Conservation (phyloP, 108 stramenopile genomes). For the Nitzschia inconspicua region DNA sequence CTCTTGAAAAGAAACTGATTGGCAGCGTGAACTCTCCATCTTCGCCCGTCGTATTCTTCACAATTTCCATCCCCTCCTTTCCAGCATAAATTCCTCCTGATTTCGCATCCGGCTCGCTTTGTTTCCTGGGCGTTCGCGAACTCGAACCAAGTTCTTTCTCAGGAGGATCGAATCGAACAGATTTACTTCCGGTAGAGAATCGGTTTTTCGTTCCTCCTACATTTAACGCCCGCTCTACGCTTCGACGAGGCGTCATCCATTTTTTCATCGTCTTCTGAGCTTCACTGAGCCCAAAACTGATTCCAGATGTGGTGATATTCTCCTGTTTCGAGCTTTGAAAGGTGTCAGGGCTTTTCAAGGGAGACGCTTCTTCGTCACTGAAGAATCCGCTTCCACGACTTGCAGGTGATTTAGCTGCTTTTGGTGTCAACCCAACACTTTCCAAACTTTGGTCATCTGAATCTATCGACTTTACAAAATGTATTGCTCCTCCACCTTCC, state of each 20-base stretch:
- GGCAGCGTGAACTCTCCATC: conserved; percentile 18
- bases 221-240: background rate
- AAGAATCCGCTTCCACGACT: too few relatives aligned
- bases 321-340: background rate
- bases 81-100: conserved; percentile 10
- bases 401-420: background rate
- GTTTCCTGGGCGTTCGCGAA: background rate
- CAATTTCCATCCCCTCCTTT: background rate
- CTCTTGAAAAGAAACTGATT: conserved; percentile 21
- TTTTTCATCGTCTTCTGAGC: conserved; percentile 10
- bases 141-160: background rate
- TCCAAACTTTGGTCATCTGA: background rate
- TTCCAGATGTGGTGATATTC: background rate
- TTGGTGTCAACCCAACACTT: conserved; percentile 5
- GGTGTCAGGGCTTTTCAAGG: background rate
- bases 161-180: conserved; percentile 8
- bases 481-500: conserved; percentile 10
- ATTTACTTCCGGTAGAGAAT: background rate
- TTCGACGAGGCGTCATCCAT: conserved; percentile 22
- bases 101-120: conserved; percentile 24
- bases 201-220: background rate
- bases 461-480: background rate
- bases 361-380: background rate
- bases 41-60: background rate
- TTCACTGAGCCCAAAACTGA: too few relatives aligned